Base-by-base conservation (phyloP, 2,329 filamentous ascomycete genomes). In the Phialophora expanda region DNA sequence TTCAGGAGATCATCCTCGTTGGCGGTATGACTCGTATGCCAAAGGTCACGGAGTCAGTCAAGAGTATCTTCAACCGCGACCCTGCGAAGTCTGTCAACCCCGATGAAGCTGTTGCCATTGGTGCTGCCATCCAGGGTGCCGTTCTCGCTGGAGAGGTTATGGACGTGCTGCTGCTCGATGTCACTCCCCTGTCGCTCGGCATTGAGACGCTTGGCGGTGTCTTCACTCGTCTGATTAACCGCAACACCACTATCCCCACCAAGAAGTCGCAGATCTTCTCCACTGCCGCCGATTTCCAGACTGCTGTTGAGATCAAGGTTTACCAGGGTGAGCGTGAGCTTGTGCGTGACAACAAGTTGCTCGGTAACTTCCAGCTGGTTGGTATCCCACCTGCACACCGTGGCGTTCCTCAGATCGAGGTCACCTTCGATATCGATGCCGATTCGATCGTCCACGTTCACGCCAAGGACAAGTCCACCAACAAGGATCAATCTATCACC, bases 21-120 rank as follows among this genome's bases (percentile, higher is more conserved):
- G 94, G 94, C 89, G 94, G 94, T 83, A 97, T 97, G 93, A 97
- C 94, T 75, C 94, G 94, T 85, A 98, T 98, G 93, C 94, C 94
- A 79, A 97, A 97, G 90, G 94, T 98, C 73, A 86, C 88, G 70
- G 93, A 97, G 84, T 95, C 93, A 53, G 93, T 97, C 80, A 97
- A 97, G 90, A 88, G 84, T 84, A 93, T 97, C 79, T 98, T 98
- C 81, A 93, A 93, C 73, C 93, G 93, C 78, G 94, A 97, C 64
- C 93, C 94, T 71, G 92, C 93, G 81, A 98, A 97, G 88, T 96
- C 94, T 58, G 93, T 98, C 79, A 98, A 98, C 87, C 94, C 94
- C 67, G 94, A 98, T 74, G 94, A 98, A 87, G 94, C 94, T 80
- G 94, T 98, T 69, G 94, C 94, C 76, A 97, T 97, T 75, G 94